Conservation (phyloP, 345 rosid species). For the Fremontodendron californicum region DNA sequence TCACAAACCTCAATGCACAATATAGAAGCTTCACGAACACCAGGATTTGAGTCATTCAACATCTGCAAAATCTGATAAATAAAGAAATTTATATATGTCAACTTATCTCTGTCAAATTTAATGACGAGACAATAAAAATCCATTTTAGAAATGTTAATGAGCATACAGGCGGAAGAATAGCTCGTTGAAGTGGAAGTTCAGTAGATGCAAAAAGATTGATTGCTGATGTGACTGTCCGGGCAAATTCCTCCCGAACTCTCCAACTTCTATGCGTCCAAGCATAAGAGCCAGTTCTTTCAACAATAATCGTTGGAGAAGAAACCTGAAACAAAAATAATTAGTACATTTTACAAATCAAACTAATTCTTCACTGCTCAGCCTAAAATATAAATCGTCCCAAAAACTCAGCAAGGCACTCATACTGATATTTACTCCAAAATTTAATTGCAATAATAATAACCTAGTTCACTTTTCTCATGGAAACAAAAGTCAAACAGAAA, state of each 20-base stretch:
- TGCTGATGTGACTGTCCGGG: constrained; percentile 89
- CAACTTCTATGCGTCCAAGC: constrained; percentile 97
- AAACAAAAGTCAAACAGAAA: background rate
- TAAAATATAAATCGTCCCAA: background rate
- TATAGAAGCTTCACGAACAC: constrained; percentile 92
- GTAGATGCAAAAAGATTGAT: constrained; percentile 88
- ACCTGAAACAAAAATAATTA: constrained; percentile 46
- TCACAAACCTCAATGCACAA: constrained; percentile 79
- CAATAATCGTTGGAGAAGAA: constrained; percentile 95
- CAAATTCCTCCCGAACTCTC: constrained; percentile 97
- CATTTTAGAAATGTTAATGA: constrained; percentile 6
- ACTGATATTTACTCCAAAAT: background rate
- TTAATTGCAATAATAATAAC: background rate
- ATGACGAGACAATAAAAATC: constrained; percentile 7
- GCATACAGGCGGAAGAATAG: constrained; percentile 87
- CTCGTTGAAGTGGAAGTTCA: constrained; percentile 96
- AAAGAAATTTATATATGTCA: constrained; percentile 7
- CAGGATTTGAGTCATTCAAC: constrained; percentile 81
- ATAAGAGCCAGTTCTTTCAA: constrained; percentile 94
- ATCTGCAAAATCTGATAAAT: constrained; percentile 76
- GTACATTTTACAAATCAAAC: background rate
- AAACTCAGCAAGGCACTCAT: background rate
- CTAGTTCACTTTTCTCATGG: background rate
- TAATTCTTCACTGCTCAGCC: background rate
- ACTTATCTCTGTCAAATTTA: background rate